Base-by-base conservation (phyloP, 2,329 filamentous ascomycete species). In the Colletotrichum liaoningense region DNA sequence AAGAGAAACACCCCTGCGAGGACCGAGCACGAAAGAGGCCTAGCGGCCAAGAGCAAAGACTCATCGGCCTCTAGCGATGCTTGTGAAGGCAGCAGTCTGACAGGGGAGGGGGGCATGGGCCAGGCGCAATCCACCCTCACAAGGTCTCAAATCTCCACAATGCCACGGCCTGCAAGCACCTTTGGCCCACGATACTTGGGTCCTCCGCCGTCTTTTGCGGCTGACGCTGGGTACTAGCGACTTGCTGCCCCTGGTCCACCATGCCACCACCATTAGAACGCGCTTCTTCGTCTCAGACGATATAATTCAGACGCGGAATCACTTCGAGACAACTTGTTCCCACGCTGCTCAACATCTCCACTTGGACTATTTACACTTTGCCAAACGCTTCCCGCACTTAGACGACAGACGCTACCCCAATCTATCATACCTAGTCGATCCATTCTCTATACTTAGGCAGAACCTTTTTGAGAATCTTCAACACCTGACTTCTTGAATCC, bases 71-170 rank as follows among this genome's bases (percentile, higher is more conserved):
- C 60, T 62, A 49, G 22, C 62, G 52, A 33, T 28, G 8, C 22
- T 1, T 22, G n/a, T 28, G 49, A 58, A 73, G 71, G 71, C 71
- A 73, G 71, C 69, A 65, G 60, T 38, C 46, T 57, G 60, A 60
- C 71, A 73, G 70, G 70, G 66, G 33, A 42, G 19, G 56, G 26
- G 26, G 67, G 33, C 14, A 63, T 67, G 67, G 28, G 8, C 28
- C 26, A 72, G 49, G 57, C 49, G 63, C 52, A 57, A 42, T 54
- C 26, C 63, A 72, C 30, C 46, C 69, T 66, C 62, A 54, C 68
- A 60, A 69, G 58, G 66, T 54, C 55, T 70, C 55, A 65, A n/a
- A 55, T 73, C 66, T 70, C 70, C 70, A 69, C 70, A 59, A 73
- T 56, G 12, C 56, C 55, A 55, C 49, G 33, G 62, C 9, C 66